phyloP scores from a whole-genome alignment of 257 asterid genomes.

The Ocimum tenuiflorum region DNA sequence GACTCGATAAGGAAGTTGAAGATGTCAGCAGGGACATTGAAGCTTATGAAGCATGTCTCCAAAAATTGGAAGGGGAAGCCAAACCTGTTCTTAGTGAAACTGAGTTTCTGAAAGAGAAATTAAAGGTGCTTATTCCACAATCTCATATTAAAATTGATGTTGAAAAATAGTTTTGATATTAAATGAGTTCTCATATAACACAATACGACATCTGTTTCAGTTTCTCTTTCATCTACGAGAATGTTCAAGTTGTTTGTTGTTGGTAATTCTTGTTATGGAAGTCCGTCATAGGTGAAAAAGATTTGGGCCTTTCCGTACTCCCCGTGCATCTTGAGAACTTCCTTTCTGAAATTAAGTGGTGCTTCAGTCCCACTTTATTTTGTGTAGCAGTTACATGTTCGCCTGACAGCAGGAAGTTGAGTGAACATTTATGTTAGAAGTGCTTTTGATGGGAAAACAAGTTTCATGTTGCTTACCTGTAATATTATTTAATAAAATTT shows the following conservation, averaged over 20 bases:
- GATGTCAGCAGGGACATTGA: constrained; percentile 74
- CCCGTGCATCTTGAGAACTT: too few relatives aligned
- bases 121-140: constrained; percentile 57
- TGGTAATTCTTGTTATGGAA: too few relatives aligned
- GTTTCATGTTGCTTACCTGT: background rate
- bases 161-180: background rate
- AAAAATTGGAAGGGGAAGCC: constrained; percentile 83
- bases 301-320: background rate
- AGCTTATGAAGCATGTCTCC: constrained; percentile 88
- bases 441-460: constrained; percentile 14
- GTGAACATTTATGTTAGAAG: background rate
- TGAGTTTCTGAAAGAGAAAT: constrained; percentile 84
- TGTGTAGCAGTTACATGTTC: too few relatives aligned
- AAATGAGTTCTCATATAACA: background rate
- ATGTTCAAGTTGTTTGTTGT: background rate
- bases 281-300: background rate
- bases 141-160: background rate
- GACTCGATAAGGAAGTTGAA: constrained; percentile 96
- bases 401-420: too few relatives aligned
- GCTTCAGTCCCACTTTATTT: background rate
- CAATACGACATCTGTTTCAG: background rate
- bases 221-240: background rate
- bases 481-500: too few relatives aligned
- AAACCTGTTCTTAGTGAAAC: constrained; percentile 74
- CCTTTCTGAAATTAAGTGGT: too few relatives aligned